Evolutionary conservation across 2,329 filamentous ascomycete genomes (phyloP), one percentile per base, ranked within the genome.

Genomic region (Diaporthe australafricana): DNA sequence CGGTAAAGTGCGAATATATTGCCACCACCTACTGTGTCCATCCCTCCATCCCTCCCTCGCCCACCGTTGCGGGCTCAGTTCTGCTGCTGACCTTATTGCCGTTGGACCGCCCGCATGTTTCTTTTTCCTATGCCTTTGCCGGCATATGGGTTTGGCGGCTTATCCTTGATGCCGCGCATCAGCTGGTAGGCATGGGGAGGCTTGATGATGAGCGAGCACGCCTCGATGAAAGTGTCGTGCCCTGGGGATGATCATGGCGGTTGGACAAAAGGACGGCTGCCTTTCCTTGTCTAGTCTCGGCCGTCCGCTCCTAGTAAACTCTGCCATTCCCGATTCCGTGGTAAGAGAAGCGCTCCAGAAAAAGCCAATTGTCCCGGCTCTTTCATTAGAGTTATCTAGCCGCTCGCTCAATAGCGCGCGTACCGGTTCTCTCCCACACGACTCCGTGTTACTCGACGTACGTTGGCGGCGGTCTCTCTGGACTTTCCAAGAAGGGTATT

Each of bases 261-360:
- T 68, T 57, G 52, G 53, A 57, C 47, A 32, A 38, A 35, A 47
- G n/a, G 35, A 45, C 66, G 52, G 66, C 32, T 42, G 25, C 52
- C 53, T 48, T 69, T 50, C 67, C 60, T 50, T 38, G 60, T 48
- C 67, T 69, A 60, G 53, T 69, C 35, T 60, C 42, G 53, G 67
- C 60, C 45, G 53, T 69, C 66, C 53, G 53, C 66, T 69, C 52
- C 48, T 66, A 52, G 48, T 66, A 66, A 65, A 66, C 56, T 45
- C 48, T 70, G 42, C 50, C 60, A 65, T 72, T 65, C 42, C 70
- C 50, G 67, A 68, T 68, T 70, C 57, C 68, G 52, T 57, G 52
- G 67, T 56, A 62, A 69, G 66, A 70, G 57, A 70, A 56, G n/a
- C 40, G 42, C 42, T 30, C 56, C 40, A 70, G 57, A 48, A 70